Base-by-base conservation (phyloP, 2,329 filamentous ascomycete species). In the Fusarium sacchari region DNA sequence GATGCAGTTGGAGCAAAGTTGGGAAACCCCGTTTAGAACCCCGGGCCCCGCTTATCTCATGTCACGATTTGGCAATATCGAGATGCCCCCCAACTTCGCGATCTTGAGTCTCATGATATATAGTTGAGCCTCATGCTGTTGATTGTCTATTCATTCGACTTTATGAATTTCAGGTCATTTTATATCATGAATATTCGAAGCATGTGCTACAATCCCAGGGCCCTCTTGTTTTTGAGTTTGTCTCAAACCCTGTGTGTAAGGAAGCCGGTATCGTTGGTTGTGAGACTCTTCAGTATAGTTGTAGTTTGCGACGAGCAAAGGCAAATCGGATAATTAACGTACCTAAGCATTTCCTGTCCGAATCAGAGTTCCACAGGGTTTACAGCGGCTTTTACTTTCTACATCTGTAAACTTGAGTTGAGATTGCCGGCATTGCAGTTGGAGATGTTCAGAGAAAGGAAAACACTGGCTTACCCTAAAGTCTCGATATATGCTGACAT, bases 11-110 rank as follows among this genome's bases (percentile, higher is more conserved):
- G 28, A 53, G 59, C 46, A 49, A 42, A 46, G 53, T 57, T 52
- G 37, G 22, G 59, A 67, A 71, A 39, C 47, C 68, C 67, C 56
- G 68, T 58, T 71, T 67, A 67, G 22, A 14, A 59, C 22, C 56
- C 62, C 56, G 30, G 62, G 39, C 68, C 68, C 68, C 56, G 61
- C 62, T 56, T 58, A 36, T 42, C 56, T 67, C 42, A 59, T 59
- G 32, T 37, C n/a, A 39, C 50, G 24, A 28, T 40, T 55, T 55
- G 36, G 24, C 22, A 12, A 30, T 40, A 42, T 52, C 49, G 32
- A 26, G n/a, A 36, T 52, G 49, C n/a, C 49, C 49, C 26, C 49
- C 49, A 52, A 26, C 32, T 36, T 26, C 13, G 13, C 18, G 32
- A 52, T 52, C 32, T 36, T 36, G 49, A 14, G 36, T 26, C n/a